Evolutionary conservation across 2,329 filamentous ascomycete genomes (phyloP).

Genomic region (Didymella keratinophila): DNA sequence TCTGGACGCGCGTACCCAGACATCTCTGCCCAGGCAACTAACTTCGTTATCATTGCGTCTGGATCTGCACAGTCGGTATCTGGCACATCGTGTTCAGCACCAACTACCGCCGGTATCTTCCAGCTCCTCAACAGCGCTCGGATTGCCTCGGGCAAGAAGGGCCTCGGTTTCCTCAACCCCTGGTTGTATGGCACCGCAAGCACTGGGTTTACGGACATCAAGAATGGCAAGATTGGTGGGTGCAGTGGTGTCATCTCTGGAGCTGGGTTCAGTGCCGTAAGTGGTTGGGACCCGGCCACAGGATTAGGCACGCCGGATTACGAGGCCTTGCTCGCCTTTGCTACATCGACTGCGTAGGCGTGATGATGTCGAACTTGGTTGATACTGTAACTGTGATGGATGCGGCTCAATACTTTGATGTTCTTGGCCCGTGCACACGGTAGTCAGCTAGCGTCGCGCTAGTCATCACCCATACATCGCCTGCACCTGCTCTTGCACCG

Average conservation of each 20-base stretch:
- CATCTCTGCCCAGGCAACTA: slow-evolving; percentile 56
- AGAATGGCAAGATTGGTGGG: slow-evolving; percentile 40
- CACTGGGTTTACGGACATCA: slow-evolving; percentile 53
- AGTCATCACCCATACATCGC: too few species aligned
- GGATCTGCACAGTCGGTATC: slow-evolving; percentile 24
- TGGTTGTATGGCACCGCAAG: slow-evolving; percentile 47
- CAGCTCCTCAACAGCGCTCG: slow-evolving; percentile 59
- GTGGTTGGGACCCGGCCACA: slow-evolving; percentile 58
- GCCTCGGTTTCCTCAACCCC: slow-evolving; percentile 63
- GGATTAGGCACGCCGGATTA: slow-evolving; percentile 59
- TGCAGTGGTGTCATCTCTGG: slow-evolving; percentile 32
- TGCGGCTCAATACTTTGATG: too few species aligned
- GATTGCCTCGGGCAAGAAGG: slow-evolving; percentile 54
- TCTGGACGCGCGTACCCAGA: slow-evolving; percentile 60
- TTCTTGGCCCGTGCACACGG: too few species aligned
- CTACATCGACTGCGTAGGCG: slow-evolving; percentile 18
- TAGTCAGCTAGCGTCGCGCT: too few species aligned
- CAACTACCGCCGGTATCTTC: slow-evolving; percentile 32
- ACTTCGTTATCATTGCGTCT: slow-evolving; percentile 39
- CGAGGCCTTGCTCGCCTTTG: slow-evolving; percentile 38
- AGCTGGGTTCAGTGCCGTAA: slow-evolving; percentile 27
- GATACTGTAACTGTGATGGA: too few species aligned
- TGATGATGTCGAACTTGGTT: background rate
- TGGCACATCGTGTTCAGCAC: slow-evolving; percentile 34
- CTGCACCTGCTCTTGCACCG: too few species aligned